Base-by-base conservation (phyloP, 305 asterid genomes). In the Fraxinus ornus region DNA sequence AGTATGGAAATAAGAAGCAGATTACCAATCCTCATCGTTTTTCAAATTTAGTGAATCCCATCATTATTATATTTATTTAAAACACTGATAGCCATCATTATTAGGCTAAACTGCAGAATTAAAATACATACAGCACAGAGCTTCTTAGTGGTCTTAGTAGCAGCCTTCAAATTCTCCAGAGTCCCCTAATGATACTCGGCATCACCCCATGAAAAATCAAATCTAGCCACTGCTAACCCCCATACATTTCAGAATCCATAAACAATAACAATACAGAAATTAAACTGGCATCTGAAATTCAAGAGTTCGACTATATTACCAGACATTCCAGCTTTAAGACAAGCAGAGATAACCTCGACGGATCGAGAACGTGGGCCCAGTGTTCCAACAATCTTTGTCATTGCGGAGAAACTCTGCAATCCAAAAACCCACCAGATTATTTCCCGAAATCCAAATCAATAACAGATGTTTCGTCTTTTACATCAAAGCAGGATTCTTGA, bases 301-400 rank as follows among this genome's bases (percentile, higher is more conserved):
- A 28, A 68, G 8, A 5, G 75, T 0, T 71, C 36, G 66, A 81
- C 57, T 71, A 32, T 24, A 80, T 79, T 91, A 92, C 99, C 98
- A 2, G 98, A 89, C 98, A 96, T 91, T 79, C 98, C 98, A 89
- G 97, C 92, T 77, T 93, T 86, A 24, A 97, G 96, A 88, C 98
- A 92, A 49, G 90, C 83, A 17, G 97, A 88, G 79, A 96, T 87
- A 81, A 85, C 93, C 30, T 96, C 97, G 60, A 91, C 93, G 30
- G 98, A 91, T 88, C 97, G 92, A 62, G 98, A 96, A 81, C 94
- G 91, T 9, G 98, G 95, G 4, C 99, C 99, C 83, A 94, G 90
- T 9, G 99, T 96, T 80, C 99, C 99, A 74, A 96, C 98, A 85
- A 96, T 96, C 95, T 92, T 96, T 39, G 97, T 89, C 99, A 94